phyloP scores from a whole-genome alignment of 768 basidiomycete genomes.

The Trametes cingulata region DNA sequence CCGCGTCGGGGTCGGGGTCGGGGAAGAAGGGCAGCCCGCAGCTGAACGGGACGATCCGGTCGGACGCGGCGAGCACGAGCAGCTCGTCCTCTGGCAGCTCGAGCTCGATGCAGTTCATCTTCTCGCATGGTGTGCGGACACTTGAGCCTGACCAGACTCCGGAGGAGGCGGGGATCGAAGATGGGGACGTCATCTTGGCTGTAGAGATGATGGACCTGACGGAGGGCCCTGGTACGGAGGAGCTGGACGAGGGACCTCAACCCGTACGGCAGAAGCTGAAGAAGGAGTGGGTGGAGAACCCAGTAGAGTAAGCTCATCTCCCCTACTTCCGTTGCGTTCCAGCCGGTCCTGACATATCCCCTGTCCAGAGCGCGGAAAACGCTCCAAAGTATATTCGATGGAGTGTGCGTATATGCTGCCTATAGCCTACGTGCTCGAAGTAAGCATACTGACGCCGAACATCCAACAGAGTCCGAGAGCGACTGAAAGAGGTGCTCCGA shows the following conservation, averaged over 20 bases:
- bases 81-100: constrained; percentile 32
- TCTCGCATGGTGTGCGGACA: constrained; percentile 78
- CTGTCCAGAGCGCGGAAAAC: constrained; percentile 63
- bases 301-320: constrained; percentile 58
- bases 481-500: constrained; percentile 82
- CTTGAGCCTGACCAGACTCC: constrained; percentile 83
- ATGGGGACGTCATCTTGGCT: constrained; percentile 85
- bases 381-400: constrained; percentile 82
- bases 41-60: constrained; percentile 52
- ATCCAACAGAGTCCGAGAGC: constrained; percentile 69
- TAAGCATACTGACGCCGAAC: not conserved
- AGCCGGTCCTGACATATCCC: not conserved
- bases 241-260: constrained; percentile 62
- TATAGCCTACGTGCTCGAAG: not conserved
- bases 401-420: constrained; percentile 57
- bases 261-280: constrained; percentile 67
- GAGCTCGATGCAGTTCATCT: constrained; percentile 71
- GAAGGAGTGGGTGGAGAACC: constrained; percentile 81
- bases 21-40: constrained; percentile 44
- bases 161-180: constrained; percentile 85
- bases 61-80: constrained; percentile 40
- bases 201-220: constrained; percentile 92
- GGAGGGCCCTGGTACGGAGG: constrained; percentile 60
- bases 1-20: constrained; percentile 29
- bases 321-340: not conserved